phyloP scores from a whole-genome alignment of 2,329 filamentous ascomycete genomes.

The Hymenoscyphus infarciens region DNA sequence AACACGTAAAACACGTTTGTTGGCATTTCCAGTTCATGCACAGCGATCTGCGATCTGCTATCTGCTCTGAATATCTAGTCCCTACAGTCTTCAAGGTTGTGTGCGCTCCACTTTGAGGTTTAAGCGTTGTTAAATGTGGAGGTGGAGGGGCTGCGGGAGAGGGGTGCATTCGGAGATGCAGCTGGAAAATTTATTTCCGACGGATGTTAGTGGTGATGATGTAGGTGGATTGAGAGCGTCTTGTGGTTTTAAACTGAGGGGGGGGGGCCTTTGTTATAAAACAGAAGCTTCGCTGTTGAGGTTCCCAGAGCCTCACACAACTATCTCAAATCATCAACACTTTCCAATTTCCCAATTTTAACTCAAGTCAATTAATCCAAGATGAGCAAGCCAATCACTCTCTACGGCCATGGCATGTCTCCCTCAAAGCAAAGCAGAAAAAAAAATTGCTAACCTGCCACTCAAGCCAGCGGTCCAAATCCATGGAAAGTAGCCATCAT shows the following conservation, averaged over 20 bases:
- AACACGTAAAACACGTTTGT: no score
- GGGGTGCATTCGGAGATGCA: background rate
- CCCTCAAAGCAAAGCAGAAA: background rate
- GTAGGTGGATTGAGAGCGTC: background rate
- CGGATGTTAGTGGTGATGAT: background rate
- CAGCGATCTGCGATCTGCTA: no score
- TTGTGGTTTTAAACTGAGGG: background rate
- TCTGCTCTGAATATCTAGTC: no score
- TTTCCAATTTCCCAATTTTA: background rate
- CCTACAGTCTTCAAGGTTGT: no score
- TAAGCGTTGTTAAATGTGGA: no score
- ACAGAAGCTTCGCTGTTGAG: background rate
- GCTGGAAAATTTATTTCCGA: background rate
- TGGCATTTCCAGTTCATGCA: no score
- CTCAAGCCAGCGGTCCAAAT: conserved; percentile 15
- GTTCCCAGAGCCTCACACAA: background rate
- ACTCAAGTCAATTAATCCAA: background rate
- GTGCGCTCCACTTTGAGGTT: no score
- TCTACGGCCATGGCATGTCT: background rate
- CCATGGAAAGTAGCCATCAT: conserved; percentile 41
- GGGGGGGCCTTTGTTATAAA: background rate
- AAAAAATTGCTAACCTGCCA: background rate
- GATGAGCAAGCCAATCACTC: conserved; percentile 1
- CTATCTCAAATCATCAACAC: background rate
- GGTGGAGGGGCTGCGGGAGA: background rate